Conservation (phyloP, 2,329 filamentous ascomycete species). For the Diaporthe citrichinensis region DNA sequence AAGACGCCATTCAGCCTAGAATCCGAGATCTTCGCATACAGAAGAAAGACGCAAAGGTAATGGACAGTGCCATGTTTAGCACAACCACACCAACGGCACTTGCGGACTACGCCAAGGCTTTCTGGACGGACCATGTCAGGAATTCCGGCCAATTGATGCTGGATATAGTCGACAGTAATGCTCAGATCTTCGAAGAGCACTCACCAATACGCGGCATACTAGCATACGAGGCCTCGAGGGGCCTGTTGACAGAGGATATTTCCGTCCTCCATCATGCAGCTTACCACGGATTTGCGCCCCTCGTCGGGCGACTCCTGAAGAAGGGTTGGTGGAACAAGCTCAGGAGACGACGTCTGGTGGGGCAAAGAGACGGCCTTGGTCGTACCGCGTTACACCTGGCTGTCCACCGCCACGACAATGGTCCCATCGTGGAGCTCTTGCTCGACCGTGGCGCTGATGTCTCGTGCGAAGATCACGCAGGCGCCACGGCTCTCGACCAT, state of each 20-base stretch:
- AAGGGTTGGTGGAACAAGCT: not conserved
- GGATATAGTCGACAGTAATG: not conserved
- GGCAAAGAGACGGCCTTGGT: not conserved
- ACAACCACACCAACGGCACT: not conserved
- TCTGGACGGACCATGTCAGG: not conserved
- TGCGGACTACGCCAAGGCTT: not conserved
- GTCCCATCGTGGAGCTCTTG: not conserved
- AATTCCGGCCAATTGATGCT: not conserved
- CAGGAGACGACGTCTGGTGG: not conserved
- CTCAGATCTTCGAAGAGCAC: not conserved
- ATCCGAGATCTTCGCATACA: not conserved
- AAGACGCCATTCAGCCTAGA: not conserved
- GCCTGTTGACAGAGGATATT: not conserved
- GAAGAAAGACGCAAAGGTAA: not conserved
- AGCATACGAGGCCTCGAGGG: not conserved
- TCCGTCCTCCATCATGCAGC: not conserved
- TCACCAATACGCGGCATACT: not conserved
- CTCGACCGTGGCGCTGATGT: not conserved
- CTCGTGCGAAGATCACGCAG: not conserved
- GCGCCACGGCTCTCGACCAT: not conserved
- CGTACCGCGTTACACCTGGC: not conserved
- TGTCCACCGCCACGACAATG: not conserved
- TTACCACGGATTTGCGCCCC: not conserved
- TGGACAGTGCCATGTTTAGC: fast-evolving
- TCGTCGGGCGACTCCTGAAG: not conserved